Percentiles rank a stretch among this genome's conserved stretches.
phyloP scores from a whole-genome alignment of 192 early-diverging fungal species.

The Umbelopsis vinacea region DNA sequence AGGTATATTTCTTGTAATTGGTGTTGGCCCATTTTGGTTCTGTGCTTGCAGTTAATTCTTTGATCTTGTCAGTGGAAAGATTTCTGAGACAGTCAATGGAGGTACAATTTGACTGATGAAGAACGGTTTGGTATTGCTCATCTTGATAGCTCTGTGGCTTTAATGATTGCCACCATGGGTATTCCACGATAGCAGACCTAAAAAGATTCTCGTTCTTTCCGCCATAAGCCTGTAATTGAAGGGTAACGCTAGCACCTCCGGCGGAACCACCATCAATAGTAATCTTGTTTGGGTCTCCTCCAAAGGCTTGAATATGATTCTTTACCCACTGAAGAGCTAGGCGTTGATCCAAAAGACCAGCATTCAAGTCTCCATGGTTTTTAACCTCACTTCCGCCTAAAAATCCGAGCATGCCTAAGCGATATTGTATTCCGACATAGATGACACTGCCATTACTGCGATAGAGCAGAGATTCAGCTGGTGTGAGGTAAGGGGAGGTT shows the following conservation, averaged over 20 bases:
- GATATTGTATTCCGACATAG: slow-evolving; percentile 55
- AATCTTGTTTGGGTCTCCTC: slow-evolving; percentile 57
- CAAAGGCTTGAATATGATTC: slow-evolving; percentile 62
- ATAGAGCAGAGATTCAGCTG: neutral
- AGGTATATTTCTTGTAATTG: neutral
- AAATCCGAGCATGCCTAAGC: slow-evolving; percentile 45
- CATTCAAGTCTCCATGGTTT: neutral
- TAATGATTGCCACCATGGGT: slow-evolving; percentile 4
- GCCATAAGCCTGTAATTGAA: neutral
- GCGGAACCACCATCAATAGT: slow-evolving; percentile 65
- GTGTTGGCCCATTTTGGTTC: neutral
- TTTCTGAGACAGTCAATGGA: neutral
- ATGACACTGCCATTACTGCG: slow-evolving; percentile 5
- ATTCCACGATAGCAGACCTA: neutral
- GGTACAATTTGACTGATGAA: neutral
- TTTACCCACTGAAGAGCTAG: slow-evolving; percentile 65
- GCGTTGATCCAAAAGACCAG: neutral
- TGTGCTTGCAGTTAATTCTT: neutral
- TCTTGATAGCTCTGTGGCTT: neutral
- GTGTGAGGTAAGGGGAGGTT: too few species aligned
- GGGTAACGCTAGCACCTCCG: slow-evolving; percentile 39
- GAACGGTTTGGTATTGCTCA: neutral
- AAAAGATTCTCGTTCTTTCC: neutral
- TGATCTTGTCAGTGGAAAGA: neutral
- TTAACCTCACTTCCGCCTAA: neutral